phyloP scores from a whole-genome alignment of 257 asterid genomes.

The Petunia axillaris region DNA sequence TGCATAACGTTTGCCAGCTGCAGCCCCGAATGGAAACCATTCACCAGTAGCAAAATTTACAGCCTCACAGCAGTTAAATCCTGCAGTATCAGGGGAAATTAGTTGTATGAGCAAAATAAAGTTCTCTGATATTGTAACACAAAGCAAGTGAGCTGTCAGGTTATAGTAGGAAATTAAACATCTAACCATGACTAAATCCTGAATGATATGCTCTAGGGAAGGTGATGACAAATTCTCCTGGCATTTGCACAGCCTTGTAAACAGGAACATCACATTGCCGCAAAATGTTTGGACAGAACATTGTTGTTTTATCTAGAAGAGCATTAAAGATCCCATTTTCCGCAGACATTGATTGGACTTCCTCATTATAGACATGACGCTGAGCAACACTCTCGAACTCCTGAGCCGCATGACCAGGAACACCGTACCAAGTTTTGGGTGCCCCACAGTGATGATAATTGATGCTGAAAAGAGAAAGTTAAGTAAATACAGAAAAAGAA shows the following conservation, averaged over 20 bases:
- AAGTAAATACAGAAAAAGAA: background rate
- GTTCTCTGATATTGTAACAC: background rate
- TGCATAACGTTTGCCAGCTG: constrained; percentile 44
- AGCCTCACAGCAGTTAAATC: constrained; percentile 57
- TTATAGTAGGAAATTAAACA: background rate
- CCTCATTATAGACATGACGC: constrained; percentile 31
- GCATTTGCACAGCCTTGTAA: constrained; percentile 45
- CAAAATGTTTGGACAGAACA: constrained; percentile 46
- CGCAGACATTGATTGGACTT: constrained; percentile 30
- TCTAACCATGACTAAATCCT: constrained; percentile 54
- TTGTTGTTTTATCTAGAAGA: constrained; percentile 45
- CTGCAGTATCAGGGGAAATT: constrained; percentile 24
- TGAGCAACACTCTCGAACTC: constrained; percentile 38
- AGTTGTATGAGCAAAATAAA: constrained; percentile 3
- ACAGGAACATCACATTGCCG: constrained; percentile 40
- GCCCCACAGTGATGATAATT: constrained; percentile 59
- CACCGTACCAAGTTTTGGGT: constrained; percentile 58
- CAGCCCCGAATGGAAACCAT: constrained; percentile 48
- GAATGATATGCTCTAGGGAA: constrained; percentile 54
- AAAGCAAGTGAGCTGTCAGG: background rate
- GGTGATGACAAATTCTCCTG: constrained; percentile 52
- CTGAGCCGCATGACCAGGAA: constrained; percentile 44
- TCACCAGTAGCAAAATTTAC: constrained; percentile 45
- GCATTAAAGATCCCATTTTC: constrained; percentile 40
- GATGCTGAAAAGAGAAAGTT: constrained; percentile 34